phyloP scores from a whole-genome alignment of 305 asterid genomes.

The Fraxinus nigra region DNA sequence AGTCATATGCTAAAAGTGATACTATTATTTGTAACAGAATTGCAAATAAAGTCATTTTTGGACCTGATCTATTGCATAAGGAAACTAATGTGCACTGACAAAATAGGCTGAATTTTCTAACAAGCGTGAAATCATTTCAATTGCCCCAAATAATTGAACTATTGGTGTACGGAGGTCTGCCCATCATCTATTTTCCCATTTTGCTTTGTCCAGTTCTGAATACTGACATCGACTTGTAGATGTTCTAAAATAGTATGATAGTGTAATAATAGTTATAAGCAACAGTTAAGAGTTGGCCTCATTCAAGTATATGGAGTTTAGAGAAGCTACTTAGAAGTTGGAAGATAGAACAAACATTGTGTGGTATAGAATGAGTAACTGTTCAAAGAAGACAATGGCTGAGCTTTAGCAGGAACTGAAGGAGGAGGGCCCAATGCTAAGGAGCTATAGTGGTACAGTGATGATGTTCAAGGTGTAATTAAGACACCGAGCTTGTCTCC shows the following conservation, averaged over 20 bases:
- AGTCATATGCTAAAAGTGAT: neutral
- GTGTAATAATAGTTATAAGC: neutral
- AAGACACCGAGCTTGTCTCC: neutral
- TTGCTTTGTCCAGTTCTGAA: neutral
- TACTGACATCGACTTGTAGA: neutral
- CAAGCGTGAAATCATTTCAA: neutral
- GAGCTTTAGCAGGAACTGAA: neutral
- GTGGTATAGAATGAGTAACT: neutral
- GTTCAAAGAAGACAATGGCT: neutral
- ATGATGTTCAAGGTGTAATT: neutral
- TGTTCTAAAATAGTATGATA: neutral
- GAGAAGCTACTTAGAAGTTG: neutral
- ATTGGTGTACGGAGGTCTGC: neutral
- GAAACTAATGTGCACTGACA: neutral
- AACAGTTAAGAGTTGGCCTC: neutral
- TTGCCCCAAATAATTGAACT: neutral
- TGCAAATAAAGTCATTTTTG: neutral
- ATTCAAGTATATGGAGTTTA: neutral
- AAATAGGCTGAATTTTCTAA: neutral
- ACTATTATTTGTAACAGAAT: neutral
- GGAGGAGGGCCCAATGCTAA: neutral
- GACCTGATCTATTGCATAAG: neutral
- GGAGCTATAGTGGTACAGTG: neutral
- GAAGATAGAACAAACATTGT: neutral
- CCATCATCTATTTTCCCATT: neutral